These are phyloP conservation scores for Aristolochia californica DNA, from an alignment of 164 flowering plant species.

Conservation along the genomic window DNA sequence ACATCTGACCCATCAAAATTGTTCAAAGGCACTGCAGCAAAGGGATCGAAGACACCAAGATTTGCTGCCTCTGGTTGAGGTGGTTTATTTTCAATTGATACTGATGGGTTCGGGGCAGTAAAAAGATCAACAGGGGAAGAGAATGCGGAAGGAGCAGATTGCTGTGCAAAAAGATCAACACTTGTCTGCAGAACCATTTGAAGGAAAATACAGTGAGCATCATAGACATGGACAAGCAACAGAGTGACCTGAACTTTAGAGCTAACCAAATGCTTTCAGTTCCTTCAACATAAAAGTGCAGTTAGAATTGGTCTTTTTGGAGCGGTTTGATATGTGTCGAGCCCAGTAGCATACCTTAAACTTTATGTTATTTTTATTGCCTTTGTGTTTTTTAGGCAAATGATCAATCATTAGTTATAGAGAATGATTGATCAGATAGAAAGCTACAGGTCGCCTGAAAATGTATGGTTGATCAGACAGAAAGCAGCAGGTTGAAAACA, in stretches of 20 bases:
- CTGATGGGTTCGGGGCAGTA: slow-evolving; percentile 36
- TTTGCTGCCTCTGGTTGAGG: slow-evolving; percentile 26
- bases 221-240: background rate
- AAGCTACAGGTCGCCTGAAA: no score
- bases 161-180: slow-evolving; percentile 69
- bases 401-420: no score
- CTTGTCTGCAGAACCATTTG: slow-evolving; percentile 26
- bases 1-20: slow-evolving; percentile 66
- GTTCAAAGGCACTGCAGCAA: slow-evolving; percentile 74
- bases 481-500: no score
- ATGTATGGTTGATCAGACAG: no score
- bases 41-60: slow-evolving; percentile 50
- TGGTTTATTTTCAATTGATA: slow-evolving; percentile 30
- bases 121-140: slow-evolving; percentile 63
- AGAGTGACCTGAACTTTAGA: background rate
- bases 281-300: no score
- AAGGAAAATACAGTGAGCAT: background rate
- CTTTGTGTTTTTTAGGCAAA: no score
- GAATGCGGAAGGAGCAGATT: slow-evolving; percentile 43
- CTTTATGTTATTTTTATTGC: no score
- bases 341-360: no score
- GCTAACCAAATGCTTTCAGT: no score
- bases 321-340: no score
- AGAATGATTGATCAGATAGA: no score
- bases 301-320: no score